A percentile compares a stretch with the other conserved stretches of the same genome.
Evolutionary conservation across 257 asterid genomes (phyloP).

Genomic region (Henckelia pumila): DNA sequence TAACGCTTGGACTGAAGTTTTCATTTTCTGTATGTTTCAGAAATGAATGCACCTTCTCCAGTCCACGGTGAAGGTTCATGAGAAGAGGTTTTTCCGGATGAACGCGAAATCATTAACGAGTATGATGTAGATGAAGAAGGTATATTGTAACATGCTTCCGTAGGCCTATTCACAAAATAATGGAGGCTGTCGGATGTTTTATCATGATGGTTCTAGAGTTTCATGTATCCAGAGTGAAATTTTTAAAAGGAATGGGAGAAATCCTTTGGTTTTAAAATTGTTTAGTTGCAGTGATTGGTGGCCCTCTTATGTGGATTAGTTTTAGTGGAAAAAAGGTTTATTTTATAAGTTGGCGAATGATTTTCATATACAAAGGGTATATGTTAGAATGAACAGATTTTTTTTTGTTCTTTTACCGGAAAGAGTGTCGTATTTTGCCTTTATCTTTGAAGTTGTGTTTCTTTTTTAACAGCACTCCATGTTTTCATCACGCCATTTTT

Average conservation of each 20-base stretch:
- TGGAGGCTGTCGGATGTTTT: background rate
- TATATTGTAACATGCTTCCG: conserved; percentile 3
- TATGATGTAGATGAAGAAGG: conserved; percentile 80
- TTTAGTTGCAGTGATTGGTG: background rate
- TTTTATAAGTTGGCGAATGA: background rate
- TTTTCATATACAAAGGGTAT: no score
- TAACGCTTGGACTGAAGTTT: background rate
- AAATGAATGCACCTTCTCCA: no score
- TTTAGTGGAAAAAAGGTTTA: no score
- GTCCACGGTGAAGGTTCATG: no score
- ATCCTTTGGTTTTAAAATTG: no score
- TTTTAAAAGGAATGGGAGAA: no score
- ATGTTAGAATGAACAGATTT: background rate
- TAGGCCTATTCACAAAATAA: background rate
- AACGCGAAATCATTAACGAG: conserved; percentile 58
- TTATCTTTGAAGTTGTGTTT: background rate
- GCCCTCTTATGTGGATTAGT: background rate
- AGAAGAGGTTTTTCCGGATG: conserved; percentile 55
- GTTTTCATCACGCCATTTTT: background rate
- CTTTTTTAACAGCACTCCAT: background rate
- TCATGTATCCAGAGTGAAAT: no score
- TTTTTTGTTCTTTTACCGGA: background rate
- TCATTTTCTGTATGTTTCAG: conserved; percentile 11
- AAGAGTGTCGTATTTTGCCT: background rate
- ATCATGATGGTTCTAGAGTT: background rate